These are phyloP conservation scores for Microdochium nivale DNA, from an alignment of 2,329 filamentous ascomycete species.

Conservation along the genomic window DNA sequence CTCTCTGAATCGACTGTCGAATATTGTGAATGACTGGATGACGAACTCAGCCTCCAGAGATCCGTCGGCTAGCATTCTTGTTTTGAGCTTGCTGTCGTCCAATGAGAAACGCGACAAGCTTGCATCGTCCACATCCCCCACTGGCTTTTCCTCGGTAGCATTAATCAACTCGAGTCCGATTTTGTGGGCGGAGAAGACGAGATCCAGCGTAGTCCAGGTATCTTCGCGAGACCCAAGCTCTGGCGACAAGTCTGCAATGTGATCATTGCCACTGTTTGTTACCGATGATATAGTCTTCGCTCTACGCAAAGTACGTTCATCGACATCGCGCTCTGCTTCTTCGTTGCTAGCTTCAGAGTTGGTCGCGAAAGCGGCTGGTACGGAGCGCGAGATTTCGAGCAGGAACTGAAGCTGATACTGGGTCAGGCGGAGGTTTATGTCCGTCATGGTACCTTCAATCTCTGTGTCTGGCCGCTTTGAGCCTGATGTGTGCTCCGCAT, in stretches of 20 bases:
- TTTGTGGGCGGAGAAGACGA: slow-evolving; percentile 81
- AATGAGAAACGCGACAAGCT: slow-evolving; percentile 92
- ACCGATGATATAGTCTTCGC: slow-evolving; percentile 34
- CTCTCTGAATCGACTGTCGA: slow-evolving; percentile 80
- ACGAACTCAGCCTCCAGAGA: slow-evolving; percentile 88
- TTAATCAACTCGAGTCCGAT: slow-evolving; percentile 83
- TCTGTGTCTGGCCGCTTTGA: slow-evolving; percentile 81
- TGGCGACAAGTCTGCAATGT: slow-evolving; percentile 50
- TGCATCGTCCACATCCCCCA: slow-evolving; percentile 68
- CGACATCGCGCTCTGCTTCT: slow-evolving; percentile 68
- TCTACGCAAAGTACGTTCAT: slow-evolving; percentile 40
- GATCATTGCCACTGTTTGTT: slow-evolving; percentile 25
- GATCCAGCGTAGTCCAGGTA: slow-evolving; percentile 86
- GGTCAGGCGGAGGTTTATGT: slow-evolving; percentile 82
- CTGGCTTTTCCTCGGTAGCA: slow-evolving; percentile 64
- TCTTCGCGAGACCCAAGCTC: slow-evolving; percentile 62
- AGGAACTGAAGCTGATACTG: slow-evolving; percentile 88
- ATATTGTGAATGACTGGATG: slow-evolving; percentile 89
- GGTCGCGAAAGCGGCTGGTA: slow-evolving; percentile 77
- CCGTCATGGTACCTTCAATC: slow-evolving; percentile 84
- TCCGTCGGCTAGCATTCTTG: slow-evolving; percentile 85
- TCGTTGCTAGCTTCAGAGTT: slow-evolving; percentile 64
- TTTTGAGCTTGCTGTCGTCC: slow-evolving; percentile 84
- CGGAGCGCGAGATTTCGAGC: slow-evolving; percentile 76
- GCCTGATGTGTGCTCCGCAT: slow-evolving; percentile 75